Evolutionary conservation across 2,329 filamentous ascomycete species (phyloP), one percentile per base, ranked within the genome.

Genomic region (Xylariaceae sp.): DNA sequence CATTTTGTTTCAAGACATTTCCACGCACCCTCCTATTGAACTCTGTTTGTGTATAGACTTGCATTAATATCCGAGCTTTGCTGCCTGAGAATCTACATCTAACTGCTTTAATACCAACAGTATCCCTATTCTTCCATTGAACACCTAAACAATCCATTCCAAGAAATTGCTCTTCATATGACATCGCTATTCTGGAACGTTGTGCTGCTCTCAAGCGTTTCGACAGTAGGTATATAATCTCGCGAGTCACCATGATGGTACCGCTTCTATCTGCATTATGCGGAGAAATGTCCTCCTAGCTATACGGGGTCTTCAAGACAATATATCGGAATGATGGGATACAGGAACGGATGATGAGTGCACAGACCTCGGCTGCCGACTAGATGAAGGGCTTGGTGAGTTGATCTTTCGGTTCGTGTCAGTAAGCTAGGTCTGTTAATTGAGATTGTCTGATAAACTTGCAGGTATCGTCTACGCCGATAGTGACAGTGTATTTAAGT

Each of bases 281-380:
- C 11, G 60, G 61, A 39, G 61, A 64, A 44, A 62, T 56, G 43
- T 62, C 63, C n/a, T 63, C 59, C 40, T 62, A 52, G 44, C 57
- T 63, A 21, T 61, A 33, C 60, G 69, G 71, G 21, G 70, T 64
- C 56, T 65, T 67, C 6, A 67, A 60, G n/a, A 67, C 60, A 17
- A 72, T 58, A 28, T 69, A 68, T 40, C 68, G 65, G 6, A 73
- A 53, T 5, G 70, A 73, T 3, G 69, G 71, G 21, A 73, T 69
- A 41, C 66, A 71, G 5, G 71, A 70, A 60, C 70, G 73, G 17
- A 71, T 62, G 7, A 75, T 63, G 3, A 74, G 65, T n/a, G 68
- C 60, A 44, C 65, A 69, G 6, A 72, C 56, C 52, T 74, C 68
- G 14, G 67, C 65, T 59, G 69, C 62, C 9, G 71, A 69, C 71